Evolutionary conservation across 2,329 filamentous ascomycete species (phyloP).

Genomic region (Pseudogymnoascus pannorum): DNA sequence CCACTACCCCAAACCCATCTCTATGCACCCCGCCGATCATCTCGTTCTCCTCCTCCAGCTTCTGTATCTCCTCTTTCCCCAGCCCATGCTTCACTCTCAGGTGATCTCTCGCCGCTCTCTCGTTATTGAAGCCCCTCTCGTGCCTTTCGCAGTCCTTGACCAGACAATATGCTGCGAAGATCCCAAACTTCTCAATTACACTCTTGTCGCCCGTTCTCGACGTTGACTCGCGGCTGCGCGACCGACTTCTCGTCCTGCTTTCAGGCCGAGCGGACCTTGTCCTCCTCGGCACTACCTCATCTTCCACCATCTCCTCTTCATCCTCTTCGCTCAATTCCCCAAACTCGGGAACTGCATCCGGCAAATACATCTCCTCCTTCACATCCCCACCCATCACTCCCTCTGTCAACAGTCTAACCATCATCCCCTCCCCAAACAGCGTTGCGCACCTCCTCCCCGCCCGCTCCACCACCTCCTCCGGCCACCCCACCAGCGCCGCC

Average conservation of each 20-base stretch:
- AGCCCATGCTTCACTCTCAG: conserved; percentile 35
- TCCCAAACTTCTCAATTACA: not conserved
- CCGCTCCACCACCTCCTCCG: conserved; percentile 53
- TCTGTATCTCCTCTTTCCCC: conserved; percentile 18
- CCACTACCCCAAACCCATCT: conserved; percentile 57
- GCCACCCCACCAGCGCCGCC: conserved; percentile 62
- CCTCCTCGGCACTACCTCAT: not conserved
- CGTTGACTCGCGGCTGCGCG: not conserved
- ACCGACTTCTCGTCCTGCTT: conserved; percentile 5
- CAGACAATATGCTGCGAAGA: not conserved
- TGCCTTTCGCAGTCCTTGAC: not conserved
- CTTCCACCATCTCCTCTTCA: not conserved
- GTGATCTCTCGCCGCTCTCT: conserved; percentile 36
- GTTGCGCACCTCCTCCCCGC: conserved; percentile 66
- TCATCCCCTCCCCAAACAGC: conserved; percentile 68
- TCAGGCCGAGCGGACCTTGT: not conserved
- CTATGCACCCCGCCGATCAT: conserved; percentile 57
- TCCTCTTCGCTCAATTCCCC: not conserved
- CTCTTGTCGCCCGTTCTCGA: not conserved
- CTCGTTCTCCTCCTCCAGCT: conserved; percentile 43
- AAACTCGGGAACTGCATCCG: conserved; percentile 15
- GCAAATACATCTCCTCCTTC: conserved; percentile 19
- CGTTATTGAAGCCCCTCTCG: conserved; percentile 30
- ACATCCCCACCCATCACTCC: conserved; percentile 19
- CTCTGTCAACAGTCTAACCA: conserved; percentile 49